Evolutionary conservation across 352 stramenopile genomes (phyloP).

Genomic region (Aphanomyces stellatus): DNA sequence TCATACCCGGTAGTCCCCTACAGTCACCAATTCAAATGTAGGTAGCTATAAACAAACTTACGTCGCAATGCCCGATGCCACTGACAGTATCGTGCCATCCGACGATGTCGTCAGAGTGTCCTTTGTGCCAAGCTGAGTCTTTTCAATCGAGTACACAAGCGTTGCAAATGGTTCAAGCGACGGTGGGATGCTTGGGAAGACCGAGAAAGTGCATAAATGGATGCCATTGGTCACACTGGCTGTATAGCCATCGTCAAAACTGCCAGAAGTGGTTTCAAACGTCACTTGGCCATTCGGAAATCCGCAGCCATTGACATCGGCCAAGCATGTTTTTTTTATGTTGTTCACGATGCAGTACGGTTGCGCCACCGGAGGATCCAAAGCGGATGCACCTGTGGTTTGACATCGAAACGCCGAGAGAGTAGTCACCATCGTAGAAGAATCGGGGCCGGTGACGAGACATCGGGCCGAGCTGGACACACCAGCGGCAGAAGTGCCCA

Average conservation of each 20-base stretch:
- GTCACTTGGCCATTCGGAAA: background rate
- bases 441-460: background rate
- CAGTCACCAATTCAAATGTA: no score
- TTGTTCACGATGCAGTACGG: slow-evolving; percentile 8
- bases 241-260: background rate
- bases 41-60: background rate
- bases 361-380: background rate
- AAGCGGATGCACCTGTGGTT: background rate
- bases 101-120: background rate
- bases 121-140: background rate
- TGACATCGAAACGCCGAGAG: background rate
- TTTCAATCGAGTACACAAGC: background rate
- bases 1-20: no score
- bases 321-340: background rate
- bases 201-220: background rate
- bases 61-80: no score
- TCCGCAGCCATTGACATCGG: background rate
- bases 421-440: background rate
- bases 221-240: background rate
- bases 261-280: background rate
- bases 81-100: background rate
- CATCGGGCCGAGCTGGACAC: background rate
- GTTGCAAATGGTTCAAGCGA: background rate
- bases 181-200: background rate
- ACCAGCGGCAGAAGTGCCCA: background rate